Conservation (phyloP, 2,329 filamentous ascomycete genomes). For the Sphaerulina vaccinii region DNA sequence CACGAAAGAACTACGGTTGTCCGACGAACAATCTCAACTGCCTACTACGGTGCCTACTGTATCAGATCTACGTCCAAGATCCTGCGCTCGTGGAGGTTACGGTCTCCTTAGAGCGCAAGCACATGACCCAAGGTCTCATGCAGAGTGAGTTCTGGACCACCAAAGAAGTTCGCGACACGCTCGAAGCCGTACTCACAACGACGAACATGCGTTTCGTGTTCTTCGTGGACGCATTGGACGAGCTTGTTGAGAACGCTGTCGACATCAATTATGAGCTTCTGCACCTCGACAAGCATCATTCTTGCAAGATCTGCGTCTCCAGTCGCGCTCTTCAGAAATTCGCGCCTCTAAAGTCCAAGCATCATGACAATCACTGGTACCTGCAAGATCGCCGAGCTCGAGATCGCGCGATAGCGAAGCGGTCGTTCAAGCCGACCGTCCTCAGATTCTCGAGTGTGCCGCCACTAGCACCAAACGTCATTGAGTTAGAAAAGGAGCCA, state of each 20-base stretch:
- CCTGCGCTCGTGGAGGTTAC: neutral
- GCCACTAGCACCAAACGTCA: too few species aligned
- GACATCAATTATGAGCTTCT: neutral
- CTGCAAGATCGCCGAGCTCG: too few species aligned
- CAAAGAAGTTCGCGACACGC: neutral
- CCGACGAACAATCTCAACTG: neutral
- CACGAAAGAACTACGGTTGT: too few species aligned
- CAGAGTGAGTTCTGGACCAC: neutral
- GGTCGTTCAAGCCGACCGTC: too few species aligned
- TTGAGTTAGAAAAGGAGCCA: too few species aligned
- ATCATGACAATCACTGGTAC: too few species aligned
- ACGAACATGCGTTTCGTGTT: neutral
- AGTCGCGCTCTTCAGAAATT: neutral
- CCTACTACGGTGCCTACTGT: neutral
- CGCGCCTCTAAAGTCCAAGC: too few species aligned
- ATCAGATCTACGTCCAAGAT: neutral
- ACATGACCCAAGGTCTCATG: neutral
- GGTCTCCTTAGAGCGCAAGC: neutral
- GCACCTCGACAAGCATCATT: neutral
- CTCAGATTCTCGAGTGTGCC: too few species aligned
- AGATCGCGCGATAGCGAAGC: too few species aligned
- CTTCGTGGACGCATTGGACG: neutral
- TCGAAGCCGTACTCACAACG: neutral
- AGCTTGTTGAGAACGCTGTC: neutral
- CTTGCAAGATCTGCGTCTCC: neutral